Evolutionary conservation across 2,329 filamentous ascomycete genomes (phyloP).

Genomic region (Trichoderma breve): DNA sequence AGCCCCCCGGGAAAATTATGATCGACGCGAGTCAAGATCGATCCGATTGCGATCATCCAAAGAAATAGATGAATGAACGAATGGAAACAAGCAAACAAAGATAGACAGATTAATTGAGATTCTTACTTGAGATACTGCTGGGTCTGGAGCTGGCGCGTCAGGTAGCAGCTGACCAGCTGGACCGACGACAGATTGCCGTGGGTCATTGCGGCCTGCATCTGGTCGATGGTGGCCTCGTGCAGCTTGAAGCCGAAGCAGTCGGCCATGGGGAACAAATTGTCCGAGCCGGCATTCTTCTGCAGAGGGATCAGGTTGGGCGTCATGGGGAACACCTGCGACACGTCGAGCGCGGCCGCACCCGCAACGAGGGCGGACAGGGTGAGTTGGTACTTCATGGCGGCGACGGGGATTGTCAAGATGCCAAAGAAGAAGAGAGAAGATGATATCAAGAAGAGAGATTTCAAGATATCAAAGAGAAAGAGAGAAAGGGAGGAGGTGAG

Average conservation of each 20-base stretch:
- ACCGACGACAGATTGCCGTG: constrained; percentile 55
- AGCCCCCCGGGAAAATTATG: neutral
- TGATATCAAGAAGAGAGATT: neutral
- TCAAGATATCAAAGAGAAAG: neutral
- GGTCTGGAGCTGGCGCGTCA: constrained; percentile 59
- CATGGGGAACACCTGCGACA: constrained; percentile 15
- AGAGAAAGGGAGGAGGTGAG: neutral
- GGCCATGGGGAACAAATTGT: constrained; percentile 59
- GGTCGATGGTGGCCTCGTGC: constrained; percentile 68
- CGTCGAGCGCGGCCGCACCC: constrained; percentile 4
- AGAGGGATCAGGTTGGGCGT: constrained; percentile 36
- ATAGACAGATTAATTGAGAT: neutral
- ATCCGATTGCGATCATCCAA: neutral
- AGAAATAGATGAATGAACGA: neutral
- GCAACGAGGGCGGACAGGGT: constrained; percentile 27
- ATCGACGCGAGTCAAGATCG: constrained; percentile 2
- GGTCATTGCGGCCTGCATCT: constrained; percentile 59
- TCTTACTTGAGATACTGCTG: constrained; percentile 62
- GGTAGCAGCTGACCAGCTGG: constrained; percentile 61
- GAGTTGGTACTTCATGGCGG: constrained; percentile 26
- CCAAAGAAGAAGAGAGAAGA: neutral
- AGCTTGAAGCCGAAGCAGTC: constrained; percentile 58
- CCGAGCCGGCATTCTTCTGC: constrained; percentile 37
- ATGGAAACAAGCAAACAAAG: neutral
- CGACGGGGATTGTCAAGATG: neutral